Base-by-base conservation (phyloP, 1,284 basidiomycete genomes). In the Heterobasidion annosum region DNA sequence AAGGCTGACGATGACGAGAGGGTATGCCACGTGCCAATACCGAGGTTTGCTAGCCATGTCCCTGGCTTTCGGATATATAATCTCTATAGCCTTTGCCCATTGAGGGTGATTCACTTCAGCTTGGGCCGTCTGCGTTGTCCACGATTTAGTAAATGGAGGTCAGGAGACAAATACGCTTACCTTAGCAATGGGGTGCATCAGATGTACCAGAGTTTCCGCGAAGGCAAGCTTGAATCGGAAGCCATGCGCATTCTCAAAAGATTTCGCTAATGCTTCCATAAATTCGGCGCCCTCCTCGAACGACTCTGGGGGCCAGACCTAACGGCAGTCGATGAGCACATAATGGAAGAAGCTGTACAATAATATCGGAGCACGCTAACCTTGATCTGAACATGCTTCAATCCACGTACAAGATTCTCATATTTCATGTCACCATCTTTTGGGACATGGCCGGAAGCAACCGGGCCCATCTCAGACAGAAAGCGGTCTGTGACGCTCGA, bases 241-340 rank as follows among this genome's bases (percentile, higher is more conserved):
- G 8, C 95, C 95, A 63, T 95, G 94, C 0, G 91, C 84, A 58
- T 90, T 83, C 34, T 82, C 85, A 64, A 93, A 98, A 1, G 88
- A 85, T 57, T 85, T 87, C 0, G 93, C 85, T 9, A 98, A 70
- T 2, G 83, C 80, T 53, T 91, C 85, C 67, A 98, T 73, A 63
- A 98, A 97, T 61, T 98, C 94, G 4, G 93, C 89, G 2, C 91
- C 91, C 68, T 96, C 90, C 67, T 98, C 95, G 58, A 98, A 95
- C 2, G 88, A 83, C 64, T 95, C 90, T 45, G 93, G 89, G 0
- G 95, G 95, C 80, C 93, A 98, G 40, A 95, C 91, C 89, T 92
- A 61, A 8, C 32, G 9, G 18, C 48, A 25, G 25, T 4, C n/a
- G 1, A 49, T 18, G 33, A 40, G 32, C 32, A 54, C 32, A 56